These are phyloP conservation scores for Besnoitia besnoiti DNA, from an alignment of 169 alveolate genomes.

Conservation along the genomic window DNA sequence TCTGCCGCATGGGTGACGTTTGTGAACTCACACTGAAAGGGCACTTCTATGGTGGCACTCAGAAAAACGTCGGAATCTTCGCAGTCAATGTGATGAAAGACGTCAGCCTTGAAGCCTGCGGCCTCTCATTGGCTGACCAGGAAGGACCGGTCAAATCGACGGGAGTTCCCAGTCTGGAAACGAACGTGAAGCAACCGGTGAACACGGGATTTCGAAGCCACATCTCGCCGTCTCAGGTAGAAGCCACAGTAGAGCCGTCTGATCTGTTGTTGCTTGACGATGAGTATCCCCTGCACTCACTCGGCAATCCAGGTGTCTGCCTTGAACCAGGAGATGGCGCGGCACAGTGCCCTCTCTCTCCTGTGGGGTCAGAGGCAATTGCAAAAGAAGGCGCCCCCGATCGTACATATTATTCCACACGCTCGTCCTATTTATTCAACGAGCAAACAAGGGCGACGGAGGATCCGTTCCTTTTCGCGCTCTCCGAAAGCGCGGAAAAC, in stretches of 20 bases:
- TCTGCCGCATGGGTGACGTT: constrained; percentile 42
- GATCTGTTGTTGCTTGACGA: neutral
- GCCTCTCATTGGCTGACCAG: neutral
- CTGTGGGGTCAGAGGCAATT: neutral
- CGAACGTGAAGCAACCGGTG: no score
- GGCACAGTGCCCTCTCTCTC: neutral
- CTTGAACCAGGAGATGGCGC: neutral
- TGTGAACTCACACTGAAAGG: constrained; percentile 46
- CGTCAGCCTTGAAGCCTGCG: neutral
- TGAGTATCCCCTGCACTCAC: neutral
- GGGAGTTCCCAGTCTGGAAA: neutral
- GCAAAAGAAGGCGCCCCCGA: neutral
- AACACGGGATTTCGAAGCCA: neutral
- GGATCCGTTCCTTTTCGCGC: neutral
- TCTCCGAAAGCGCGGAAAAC: neutral
- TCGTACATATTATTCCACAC: neutral
- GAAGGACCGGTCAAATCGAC: neutral
- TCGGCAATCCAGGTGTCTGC: neutral
- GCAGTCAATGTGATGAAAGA: constrained; percentile 32
- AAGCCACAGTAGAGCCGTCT: neutral
- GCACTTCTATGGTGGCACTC: constrained; percentile 56
- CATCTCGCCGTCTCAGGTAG: no score
- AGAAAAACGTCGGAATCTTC: constrained; percentile 44
- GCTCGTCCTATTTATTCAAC: neutral
- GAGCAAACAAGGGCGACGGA: neutral